These are phyloP conservation scores for Trebouxia sp. DNA, from an alignment of 139 green algal genomes.

Conservation along the genomic window DNA sequence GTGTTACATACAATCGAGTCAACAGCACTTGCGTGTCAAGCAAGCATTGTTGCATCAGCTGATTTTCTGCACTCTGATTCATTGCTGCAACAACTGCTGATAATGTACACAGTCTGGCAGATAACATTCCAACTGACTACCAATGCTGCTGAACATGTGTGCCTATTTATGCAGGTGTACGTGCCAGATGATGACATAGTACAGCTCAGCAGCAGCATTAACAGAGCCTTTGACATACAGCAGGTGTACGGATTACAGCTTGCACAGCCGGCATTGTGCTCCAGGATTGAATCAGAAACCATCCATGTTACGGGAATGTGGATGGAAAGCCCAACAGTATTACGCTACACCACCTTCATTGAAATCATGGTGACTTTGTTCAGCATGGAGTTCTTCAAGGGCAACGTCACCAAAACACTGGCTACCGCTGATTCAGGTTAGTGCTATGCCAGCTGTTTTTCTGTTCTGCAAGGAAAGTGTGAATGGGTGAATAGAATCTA, in stretches of 20 bases:
- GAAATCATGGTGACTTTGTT: constrained; percentile 54
- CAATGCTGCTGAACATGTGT: not conserved
- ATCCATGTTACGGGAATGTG: constrained; percentile 26
- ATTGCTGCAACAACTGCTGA: not conserved
- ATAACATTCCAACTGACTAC: not conserved
- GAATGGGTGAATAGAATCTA: no score
- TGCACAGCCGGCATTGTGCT: constrained; percentile 31
- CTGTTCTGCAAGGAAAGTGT: no score
- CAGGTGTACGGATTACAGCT: constrained; percentile 39
- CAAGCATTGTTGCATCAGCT: no score
- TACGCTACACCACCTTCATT: constrained; percentile 43
- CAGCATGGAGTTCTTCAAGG: constrained; percentile 41
- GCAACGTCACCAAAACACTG: constrained; percentile 15
- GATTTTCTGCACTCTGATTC: no score
- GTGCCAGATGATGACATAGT: constrained; percentile 25
- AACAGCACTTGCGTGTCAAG: no score
- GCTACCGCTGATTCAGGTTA: not conserved
- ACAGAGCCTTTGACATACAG: constrained; percentile 47
- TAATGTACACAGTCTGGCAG: not conserved
- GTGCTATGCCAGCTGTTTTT: not conserved
- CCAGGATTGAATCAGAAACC: constrained; percentile 6
- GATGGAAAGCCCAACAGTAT: not conserved
- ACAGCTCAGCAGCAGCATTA: not conserved
- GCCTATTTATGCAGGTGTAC: not conserved
- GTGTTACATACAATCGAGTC: not conserved